These are phyloP conservation scores for Nemania sp. DNA, from an alignment of 2,329 filamentous ascomycete species.

Conservation along the genomic window DNA sequence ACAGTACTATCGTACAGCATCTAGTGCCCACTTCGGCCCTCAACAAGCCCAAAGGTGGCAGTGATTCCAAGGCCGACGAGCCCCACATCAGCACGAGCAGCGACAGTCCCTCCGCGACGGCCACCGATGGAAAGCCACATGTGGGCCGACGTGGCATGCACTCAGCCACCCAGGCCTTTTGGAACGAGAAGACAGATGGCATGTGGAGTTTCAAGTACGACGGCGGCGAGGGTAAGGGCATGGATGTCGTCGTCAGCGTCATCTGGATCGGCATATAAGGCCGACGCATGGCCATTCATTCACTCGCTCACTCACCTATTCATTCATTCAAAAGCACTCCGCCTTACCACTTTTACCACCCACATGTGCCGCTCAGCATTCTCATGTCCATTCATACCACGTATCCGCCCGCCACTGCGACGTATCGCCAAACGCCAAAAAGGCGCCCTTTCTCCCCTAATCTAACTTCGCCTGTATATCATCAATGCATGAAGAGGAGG, in stretches of 20 bases:
- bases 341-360: not conserved
- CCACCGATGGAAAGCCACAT: slow-evolving; percentile 67
- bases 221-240: slow-evolving; percentile 64
- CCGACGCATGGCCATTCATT: not conserved
- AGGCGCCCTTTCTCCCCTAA: not conserved
- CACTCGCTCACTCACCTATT: not conserved
- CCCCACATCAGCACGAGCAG: slow-evolving; percentile 61
- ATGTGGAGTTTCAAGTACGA: slow-evolving; percentile 92
- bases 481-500: slow-evolving; percentile 7
- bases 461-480: slow-evolving; percentile 17
- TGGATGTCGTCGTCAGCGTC: slow-evolving; percentile 72
- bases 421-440: not conserved
- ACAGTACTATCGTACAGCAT: slow-evolving; percentile 98
- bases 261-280: slow-evolving; percentile 76
- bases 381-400: not conserved
- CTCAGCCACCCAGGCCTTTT: slow-evolving; percentile 82
- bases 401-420: not conserved
- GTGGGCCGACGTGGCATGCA: slow-evolving; percentile 90
- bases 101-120: slow-evolving; percentile 48
- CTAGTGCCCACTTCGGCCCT: slow-evolving; percentile 69
- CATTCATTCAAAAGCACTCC: not conserved
- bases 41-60: slow-evolving; percentile 61
- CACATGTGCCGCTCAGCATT: not conserved
- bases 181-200: slow-evolving; percentile 88
- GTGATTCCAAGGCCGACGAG: slow-evolving; percentile 52